Evolutionary conservation across 2,329 filamentous ascomycete species (phyloP).

Genomic region (Botrytis porri): DNA sequence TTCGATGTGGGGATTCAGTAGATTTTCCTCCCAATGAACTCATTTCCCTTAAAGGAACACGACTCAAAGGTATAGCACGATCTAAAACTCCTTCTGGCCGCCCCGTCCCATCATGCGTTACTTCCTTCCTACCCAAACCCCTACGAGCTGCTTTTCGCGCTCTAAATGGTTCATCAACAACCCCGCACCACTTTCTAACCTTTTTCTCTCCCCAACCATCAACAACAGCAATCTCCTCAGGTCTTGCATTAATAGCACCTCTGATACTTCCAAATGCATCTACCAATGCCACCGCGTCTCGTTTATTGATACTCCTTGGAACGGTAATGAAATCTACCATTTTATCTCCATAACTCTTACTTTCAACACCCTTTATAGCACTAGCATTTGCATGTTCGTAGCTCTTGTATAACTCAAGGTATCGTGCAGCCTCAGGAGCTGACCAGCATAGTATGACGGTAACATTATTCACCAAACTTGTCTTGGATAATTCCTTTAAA

Average conservation of each 20-base stretch:
- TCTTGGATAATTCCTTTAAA: conserved; percentile 87
- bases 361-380: conserved; percentile 82
- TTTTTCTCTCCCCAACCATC: conserved; percentile 95
- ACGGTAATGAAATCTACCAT: conserved; percentile 91
- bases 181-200: conserved; percentile 78
- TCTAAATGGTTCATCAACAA: conserved; percentile 82
- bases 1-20: conserved; percentile 7
- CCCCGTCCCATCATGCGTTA: conserved; percentile 24
- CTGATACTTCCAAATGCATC: conserved; percentile 87
- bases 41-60: conserved; percentile 34
- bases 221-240: conserved; percentile 81
- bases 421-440: conserved; percentile 86
- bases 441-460: conserved; percentile 94
- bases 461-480: conserved; percentile 85
- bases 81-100: conserved; percentile 41
- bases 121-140: conserved; percentile 37
- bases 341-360: conserved; percentile 78
- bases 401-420: conserved; percentile 91
- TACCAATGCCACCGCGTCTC: conserved; percentile 85
- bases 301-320: conserved; percentile 88
- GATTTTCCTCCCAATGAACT: conserved; percentile 14
- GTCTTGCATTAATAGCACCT: conserved; percentile 80
- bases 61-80: conserved; percentile 36
- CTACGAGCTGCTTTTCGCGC: conserved; percentile 66
- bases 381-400: conserved; percentile 80